These are phyloP conservation scores for Purshia tridentata DNA, from an alignment of 306 rosid genomes.

Conservation along the genomic window DNA sequence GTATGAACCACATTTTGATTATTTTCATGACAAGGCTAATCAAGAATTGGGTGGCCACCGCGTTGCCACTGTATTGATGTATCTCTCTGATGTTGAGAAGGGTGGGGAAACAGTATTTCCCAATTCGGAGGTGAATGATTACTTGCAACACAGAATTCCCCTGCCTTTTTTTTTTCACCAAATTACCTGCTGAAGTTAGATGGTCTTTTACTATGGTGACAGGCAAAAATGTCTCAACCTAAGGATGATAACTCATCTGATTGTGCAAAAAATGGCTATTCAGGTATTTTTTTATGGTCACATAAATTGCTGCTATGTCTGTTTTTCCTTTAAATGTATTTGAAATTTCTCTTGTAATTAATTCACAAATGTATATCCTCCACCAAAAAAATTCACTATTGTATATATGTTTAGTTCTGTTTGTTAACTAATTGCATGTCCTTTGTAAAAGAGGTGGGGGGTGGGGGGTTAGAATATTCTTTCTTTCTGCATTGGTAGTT, in stretches of 20 bases:
- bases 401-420: not conserved
- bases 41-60: conserved; percentile 85
- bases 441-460: not conserved
- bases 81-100: conserved; percentile 77
- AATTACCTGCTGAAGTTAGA: not conserved
- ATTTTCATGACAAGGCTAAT: conserved; percentile 79
- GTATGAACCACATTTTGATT: conserved; percentile 90
- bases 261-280: conserved; percentile 78
- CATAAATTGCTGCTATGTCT: not conserved
- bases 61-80: conserved; percentile 87
- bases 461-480: not conserved
- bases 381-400: not conserved
- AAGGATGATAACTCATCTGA: conserved; percentile 61
- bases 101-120: conserved; percentile 98
- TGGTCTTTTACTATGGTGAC: conserved; percentile 2
- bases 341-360: not conserved
- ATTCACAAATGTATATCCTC: not conserved
- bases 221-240: conserved; percentile 48
- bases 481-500: not conserved
- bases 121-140: conserved; percentile 53
- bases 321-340: not conserved
- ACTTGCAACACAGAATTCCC: conserved; percentile 6
- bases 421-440: not conserved
- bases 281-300: conserved; percentile 51
- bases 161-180: not conserved